phyloP scores from a whole-genome alignment of 116 monocot species.

The Cymodocea nodosa region DNA sequence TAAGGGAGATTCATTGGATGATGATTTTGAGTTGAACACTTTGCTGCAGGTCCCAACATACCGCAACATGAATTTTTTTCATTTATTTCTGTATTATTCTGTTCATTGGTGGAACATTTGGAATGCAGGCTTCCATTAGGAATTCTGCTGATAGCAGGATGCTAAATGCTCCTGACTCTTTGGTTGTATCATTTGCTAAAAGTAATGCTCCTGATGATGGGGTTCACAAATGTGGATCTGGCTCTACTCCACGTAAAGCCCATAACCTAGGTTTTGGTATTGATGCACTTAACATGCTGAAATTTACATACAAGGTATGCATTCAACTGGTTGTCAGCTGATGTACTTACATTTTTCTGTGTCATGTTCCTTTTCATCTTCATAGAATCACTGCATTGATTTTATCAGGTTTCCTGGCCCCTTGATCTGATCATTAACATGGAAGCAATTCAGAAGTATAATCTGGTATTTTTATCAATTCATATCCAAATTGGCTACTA shows the following conservation, averaged over 20 bases:
- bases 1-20: slow-evolving; percentile 78
- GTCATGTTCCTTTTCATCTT: background rate
- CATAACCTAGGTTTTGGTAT: slow-evolving; percentile 46
- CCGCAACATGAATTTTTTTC: background rate
- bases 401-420: slow-evolving; percentile 85
- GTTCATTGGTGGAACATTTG: slow-evolving; percentile 2
- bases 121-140: slow-evolving; percentile 71
- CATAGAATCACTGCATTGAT: background rate
- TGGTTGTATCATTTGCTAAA: slow-evolving; percentile 56
- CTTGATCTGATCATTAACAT: slow-evolving; percentile 81
- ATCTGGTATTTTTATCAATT: slow-evolving; percentile 37
- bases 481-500: background rate
- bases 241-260: slow-evolving; percentile 29
- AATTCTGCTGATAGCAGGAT: slow-evolving; percentile 76
- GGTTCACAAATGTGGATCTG: slow-evolving; percentile 11
- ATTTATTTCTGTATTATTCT: slow-evolving; percentile 1
- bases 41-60: slow-evolving; percentile 50
- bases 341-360: background rate
- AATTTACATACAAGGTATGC: slow-evolving; percentile 80
- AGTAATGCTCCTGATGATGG: slow-evolving; percentile 21
- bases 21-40: slow-evolving; percentile 95
- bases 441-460: slow-evolving; percentile 89
- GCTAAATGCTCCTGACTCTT: slow-evolving; percentile 63
- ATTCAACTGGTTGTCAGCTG: background rate
- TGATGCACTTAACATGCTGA: slow-evolving; percentile 65